Evolutionary conservation across 2,329 filamentous ascomycete species (phyloP).

Genomic region (Penicillium sp.): DNA sequence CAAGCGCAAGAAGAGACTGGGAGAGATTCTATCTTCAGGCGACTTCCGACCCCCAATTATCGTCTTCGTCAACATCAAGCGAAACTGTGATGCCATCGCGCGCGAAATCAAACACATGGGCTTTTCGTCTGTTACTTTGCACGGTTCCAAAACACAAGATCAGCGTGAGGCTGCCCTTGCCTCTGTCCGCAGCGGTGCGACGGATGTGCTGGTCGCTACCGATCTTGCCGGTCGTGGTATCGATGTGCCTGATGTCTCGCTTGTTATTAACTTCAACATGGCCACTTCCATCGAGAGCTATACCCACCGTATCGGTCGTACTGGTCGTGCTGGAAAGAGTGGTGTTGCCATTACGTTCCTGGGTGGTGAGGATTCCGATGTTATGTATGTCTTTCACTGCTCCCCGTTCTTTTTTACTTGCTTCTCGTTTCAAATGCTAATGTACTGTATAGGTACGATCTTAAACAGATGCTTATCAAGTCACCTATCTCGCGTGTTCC

Average conservation of each 20-base stretch:
- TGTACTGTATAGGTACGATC: slow-evolving; percentile 64
- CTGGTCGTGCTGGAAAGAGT: slow-evolving; percentile 94
- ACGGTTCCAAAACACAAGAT: slow-evolving; percentile 96
- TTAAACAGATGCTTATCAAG: slow-evolving; percentile 95
- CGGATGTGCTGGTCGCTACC: slow-evolving; percentile 90
- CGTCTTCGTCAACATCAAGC: slow-evolving; percentile 99
- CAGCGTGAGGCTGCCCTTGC: slow-evolving; percentile 92
- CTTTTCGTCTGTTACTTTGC: slow-evolving; percentile 84
- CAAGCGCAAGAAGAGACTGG: slow-evolving; percentile 93
- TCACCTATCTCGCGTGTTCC: slow-evolving; percentile 85
- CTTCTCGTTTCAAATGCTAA: slow-evolving; percentile 23
- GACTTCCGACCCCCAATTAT: slow-evolving; percentile 91
- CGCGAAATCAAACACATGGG: slow-evolving; percentile 94
- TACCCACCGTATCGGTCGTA: slow-evolving; percentile 94
- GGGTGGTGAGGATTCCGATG: slow-evolving; percentile 85
- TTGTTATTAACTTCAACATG: slow-evolving; percentile 99
- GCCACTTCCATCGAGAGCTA: slow-evolving; percentile 89
- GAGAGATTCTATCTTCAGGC: slow-evolving; percentile 79
- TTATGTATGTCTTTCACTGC: slow-evolving; percentile 63
- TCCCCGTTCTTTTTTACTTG: not conserved
- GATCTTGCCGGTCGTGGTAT: slow-evolving; percentile 97
- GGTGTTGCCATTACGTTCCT: slow-evolving; percentile 97
- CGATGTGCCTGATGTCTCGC: slow-evolving; percentile 88
- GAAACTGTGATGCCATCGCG: slow-evolving; percentile 94
- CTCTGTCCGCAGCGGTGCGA: slow-evolving; percentile 77